Evolutionary conservation across 177 flowering plant species (phyloP).

Genomic region (Vitis hybrid): DNA sequence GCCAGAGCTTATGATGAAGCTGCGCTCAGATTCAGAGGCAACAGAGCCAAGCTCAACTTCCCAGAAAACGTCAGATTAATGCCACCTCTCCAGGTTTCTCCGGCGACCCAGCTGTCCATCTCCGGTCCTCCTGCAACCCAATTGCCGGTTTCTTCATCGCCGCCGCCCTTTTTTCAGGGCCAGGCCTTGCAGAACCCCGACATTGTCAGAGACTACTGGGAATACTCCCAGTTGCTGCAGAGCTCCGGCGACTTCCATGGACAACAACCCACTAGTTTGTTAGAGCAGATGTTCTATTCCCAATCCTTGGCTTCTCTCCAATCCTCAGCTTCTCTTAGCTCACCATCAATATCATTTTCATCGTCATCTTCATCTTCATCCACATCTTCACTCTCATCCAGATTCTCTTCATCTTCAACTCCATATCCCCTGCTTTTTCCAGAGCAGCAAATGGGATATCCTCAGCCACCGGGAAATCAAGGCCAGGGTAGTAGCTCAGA

Average conservation of each 20-base stretch:
- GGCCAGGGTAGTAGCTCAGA: constrained; percentile 17
- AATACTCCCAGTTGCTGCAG: constrained; percentile 43
- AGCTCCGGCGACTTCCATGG: constrained; percentile 21
- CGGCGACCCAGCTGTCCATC: constrained; percentile 16
- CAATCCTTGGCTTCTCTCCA: constrained; percentile 14
- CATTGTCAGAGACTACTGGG: constrained; percentile 26
- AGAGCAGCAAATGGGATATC: constrained; percentile 25
- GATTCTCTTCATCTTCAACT: constrained; percentile 19
- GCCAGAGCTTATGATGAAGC: constrained; percentile 81
- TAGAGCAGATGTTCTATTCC: constrained; percentile 31
- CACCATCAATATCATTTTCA: neutral
- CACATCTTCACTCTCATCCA: constrained; percentile 14
- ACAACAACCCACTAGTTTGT: constrained; percentile 17
- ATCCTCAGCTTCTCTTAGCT: neutral
- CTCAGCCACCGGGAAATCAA: constrained; percentile 23
- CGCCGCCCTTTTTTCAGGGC: constrained; percentile 14
- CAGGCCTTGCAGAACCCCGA: constrained; percentile 20
- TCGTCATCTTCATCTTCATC: constrained; percentile 6
- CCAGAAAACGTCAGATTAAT: constrained; percentile 45
- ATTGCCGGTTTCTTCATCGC: neutral
- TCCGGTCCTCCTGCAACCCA: neutral
- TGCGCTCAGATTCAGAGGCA: constrained; percentile 75
- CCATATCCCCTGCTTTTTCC: constrained; percentile 27
- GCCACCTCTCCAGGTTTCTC: constrained; percentile 19
- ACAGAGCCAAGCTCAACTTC: constrained; percentile 72